Evolutionary conservation across 768 basidiomycete species (phyloP).

Genomic region (Lactifluus subvellereus): DNA sequence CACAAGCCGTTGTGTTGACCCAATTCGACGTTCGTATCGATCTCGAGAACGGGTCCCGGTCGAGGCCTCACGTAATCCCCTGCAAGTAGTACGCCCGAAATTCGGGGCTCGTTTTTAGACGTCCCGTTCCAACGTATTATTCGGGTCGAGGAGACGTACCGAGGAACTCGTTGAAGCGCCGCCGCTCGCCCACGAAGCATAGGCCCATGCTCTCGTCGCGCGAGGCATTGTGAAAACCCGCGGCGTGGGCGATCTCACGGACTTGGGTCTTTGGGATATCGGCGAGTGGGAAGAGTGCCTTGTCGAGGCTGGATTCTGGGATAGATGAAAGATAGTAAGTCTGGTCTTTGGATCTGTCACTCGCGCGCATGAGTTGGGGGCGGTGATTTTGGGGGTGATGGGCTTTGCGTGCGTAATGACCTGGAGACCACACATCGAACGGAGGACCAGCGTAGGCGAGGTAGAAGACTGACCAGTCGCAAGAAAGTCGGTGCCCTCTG

Average conservation of each 20-base stretch:
- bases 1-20: slow-evolving; percentile 72
- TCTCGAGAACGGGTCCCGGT: slow-evolving; percentile 63
- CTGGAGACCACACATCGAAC: slow-evolving; percentile 33
- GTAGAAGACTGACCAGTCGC: slow-evolving; percentile 60
- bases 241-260: slow-evolving; percentile 58
- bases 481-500: slow-evolving; percentile 49
- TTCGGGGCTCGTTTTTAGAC: neutral
- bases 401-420: slow-evolving; percentile 83
- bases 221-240: slow-evolving; percentile 62
- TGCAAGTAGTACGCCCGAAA: slow-evolving; percentile 30
- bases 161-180: slow-evolving; percentile 65
- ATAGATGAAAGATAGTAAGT: slow-evolving; percentile 86
- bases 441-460: neutral
- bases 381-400: slow-evolving; percentile 24
- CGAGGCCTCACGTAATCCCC: slow-evolving; percentile 70
- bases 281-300: slow-evolving; percentile 78
- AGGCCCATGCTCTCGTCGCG: slow-evolving; percentile 89
- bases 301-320: slow-evolving; percentile 53
- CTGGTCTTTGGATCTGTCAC: slow-evolving; percentile 76
- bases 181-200: slow-evolving; percentile 86
- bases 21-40: slow-evolving; percentile 46
- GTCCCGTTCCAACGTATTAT: neutral
- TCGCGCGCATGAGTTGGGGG: slow-evolving; percentile 38
- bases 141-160: slow-evolving; percentile 38
- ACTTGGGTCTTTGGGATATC: slow-evolving; percentile 63